Evolutionary conservation across 2,329 filamentous ascomycete species (phyloP), one percentile per base, ranked within the genome.

Genomic region (Hypoxylon sp.): DNA sequence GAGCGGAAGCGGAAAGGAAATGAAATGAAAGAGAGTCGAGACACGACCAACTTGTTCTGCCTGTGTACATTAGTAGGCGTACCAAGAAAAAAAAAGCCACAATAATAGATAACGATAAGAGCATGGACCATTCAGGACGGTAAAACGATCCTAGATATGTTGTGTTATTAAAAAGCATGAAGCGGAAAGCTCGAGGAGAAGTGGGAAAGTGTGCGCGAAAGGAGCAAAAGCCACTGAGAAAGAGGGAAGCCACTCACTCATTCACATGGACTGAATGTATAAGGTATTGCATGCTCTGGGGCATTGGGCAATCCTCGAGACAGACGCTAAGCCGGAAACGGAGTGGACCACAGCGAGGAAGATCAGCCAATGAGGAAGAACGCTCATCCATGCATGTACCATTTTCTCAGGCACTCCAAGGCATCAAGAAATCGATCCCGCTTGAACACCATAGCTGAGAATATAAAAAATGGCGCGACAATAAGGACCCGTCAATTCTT

Each of bases 161-260:
- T 68, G 62, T 34, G 58, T 45, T 60, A 32, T 52, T 30, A 38
- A 63, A 65, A 61, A 57, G 49, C 55, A 68, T 38, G 63, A 56
- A 34, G 28, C 36, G 34, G 23, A 58, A 49, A 55, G 55, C 38
- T 56, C 43, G 65, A 63, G 50, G 55, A 34, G 50, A 36, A 43
- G 59, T 45, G 58, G 62, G 61, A 68, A 65, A 68, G 61, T 51
- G 36, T 59, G 62, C 25, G 64, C 61, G 60, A 59, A 56, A 60
- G 38, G 45, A 46, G 34, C 38, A 65, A 55, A 36, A 61, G 55
- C 45, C 34, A 32, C 30, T 59, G 55, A 58, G 48, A 63, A 63
- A 64, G 43, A 63, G 62, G 46, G 65, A 67, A 68, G 64, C 67
- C 63, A 68, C 70, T 66, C 62, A 70, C 65, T 65, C 63, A 68